Percentiles rank a stretch among this genome's conserved stretches.
These are phyloP conservation scores for Aspergillus panamensis DNA, from an alignment of 495 filamentous ascomycete genomes.

Conservation along the genomic window DNA sequence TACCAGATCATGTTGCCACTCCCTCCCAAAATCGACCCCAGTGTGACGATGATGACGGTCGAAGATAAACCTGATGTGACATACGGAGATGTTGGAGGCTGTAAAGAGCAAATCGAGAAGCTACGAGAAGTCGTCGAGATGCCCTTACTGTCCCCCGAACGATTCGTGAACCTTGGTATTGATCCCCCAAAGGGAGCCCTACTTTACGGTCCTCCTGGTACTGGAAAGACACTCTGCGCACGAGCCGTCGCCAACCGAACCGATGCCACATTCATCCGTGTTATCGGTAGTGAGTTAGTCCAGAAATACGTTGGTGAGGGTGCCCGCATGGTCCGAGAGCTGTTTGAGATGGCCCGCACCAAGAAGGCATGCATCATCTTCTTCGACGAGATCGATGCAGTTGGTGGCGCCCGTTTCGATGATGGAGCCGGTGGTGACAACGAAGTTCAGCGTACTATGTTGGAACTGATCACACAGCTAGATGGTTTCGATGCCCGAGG, in stretches of 20 bases:
- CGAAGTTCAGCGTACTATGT: slow-evolving; percentile 98
- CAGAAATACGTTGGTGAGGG: slow-evolving; percentile 99
- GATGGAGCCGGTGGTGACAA: slow-evolving; percentile 98
- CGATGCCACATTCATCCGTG: slow-evolving; percentile 96
- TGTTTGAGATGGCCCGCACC: slow-evolving; percentile 99
- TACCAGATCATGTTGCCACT: slow-evolving; percentile 97
- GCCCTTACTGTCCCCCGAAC: slow-evolving; percentile 91
- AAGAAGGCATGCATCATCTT: slow-evolving; percentile 99
- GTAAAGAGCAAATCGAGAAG: slow-evolving; percentile 99
- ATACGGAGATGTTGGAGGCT: slow-evolving; percentile 97
- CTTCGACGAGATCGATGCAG: slow-evolving; percentile 98
- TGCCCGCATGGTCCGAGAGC: slow-evolving; percentile 94
- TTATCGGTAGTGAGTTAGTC: slow-evolving; percentile 94
- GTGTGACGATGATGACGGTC: slow-evolving; percentile 99
- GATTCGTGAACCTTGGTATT: slow-evolving; percentile 95
- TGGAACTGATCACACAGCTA: slow-evolving; percentile 96
- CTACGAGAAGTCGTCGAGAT: slow-evolving; percentile 98
- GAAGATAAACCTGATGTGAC: slow-evolving; percentile 99
- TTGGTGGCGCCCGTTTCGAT: slow-evolving; percentile 97
- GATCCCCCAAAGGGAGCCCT: slow-evolving; percentile 97
- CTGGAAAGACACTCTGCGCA: slow-evolving; percentile 96
- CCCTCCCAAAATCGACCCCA: slow-evolving; percentile 98
- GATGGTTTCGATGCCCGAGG: slow-evolving; percentile 96
- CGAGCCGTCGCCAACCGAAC: slow-evolving; percentile 96
- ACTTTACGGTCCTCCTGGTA: slow-evolving; percentile 94